Conservation (phyloP, 2,329 filamentous ascomycete species). For the Fusarium stilboides region DNA sequence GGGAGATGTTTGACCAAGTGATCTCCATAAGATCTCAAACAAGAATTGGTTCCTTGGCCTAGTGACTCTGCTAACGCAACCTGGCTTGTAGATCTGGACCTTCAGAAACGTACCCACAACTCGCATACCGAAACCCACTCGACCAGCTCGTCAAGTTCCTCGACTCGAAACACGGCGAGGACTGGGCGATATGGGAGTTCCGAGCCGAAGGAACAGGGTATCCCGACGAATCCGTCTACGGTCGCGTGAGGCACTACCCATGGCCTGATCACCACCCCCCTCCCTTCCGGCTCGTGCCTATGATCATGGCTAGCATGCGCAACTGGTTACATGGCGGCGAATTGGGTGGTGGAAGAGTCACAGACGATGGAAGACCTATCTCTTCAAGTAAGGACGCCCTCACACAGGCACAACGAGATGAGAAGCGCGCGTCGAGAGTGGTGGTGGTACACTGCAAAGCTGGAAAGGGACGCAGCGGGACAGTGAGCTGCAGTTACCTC, state of each 20-base stretch:
- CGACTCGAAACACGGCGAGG: conserved; percentile 82
- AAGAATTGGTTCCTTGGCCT: rapidly evolving
- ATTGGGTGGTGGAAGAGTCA: conserved; percentile 48
- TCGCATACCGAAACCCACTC: conserved; percentile 94
- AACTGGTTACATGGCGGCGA: conserved; percentile 80
- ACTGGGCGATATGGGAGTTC: conserved; percentile 99
- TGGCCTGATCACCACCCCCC: conserved; percentile 98
- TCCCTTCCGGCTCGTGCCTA: conserved; percentile 88
- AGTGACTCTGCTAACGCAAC: conserved; percentile 24
- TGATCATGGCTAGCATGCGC: conserved; percentile 93
- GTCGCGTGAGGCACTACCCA: conserved; percentile 89
- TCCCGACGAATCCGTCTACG: conserved; percentile 89
- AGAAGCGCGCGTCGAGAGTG: conserved; percentile 69
- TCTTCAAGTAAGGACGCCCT: conserved; percentile 27
- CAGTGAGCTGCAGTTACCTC: conserved; percentile 88
- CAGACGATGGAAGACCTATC: conserved; percentile 35
- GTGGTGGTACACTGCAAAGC: conserved; percentile 97
- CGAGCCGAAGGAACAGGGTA: conserved; percentile 97
- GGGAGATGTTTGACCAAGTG: rapidly evolving
- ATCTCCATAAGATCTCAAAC: rapidly evolving
- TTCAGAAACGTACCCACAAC: conserved; percentile 88
- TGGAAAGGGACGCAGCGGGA: conserved; percentile 94
- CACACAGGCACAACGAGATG: conserved; percentile 52
- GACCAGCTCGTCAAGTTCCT: conserved; percentile 90
- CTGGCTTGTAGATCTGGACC: conserved; percentile 82